Percentiles rank a stretch among this genome's conserved stretches.
phyloP scores from a whole-genome alignment of 495 filamentous ascomycete species.

The Penicillium daleae region DNA sequence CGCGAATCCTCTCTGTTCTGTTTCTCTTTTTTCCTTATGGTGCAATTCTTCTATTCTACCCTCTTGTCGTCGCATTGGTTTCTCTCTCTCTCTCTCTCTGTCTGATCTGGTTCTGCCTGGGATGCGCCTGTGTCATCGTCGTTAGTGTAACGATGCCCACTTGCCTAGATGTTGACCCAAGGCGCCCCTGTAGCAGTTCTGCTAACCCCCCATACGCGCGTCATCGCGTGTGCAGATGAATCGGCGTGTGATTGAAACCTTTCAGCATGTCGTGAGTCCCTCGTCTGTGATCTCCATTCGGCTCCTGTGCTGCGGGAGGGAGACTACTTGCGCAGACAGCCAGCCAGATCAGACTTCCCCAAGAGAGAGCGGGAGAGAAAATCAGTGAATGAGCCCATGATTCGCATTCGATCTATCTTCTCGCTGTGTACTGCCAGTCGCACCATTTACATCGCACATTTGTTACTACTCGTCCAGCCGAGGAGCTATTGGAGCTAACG shows the following conservation, averaged over 20 bases:
- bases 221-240: slow-evolving; percentile 49
- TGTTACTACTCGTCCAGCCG: not conserved
- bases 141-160: slow-evolving; percentile 47
- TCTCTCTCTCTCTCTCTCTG: slow-evolving; percentile 34
- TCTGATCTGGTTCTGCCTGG: slow-evolving; percentile 43
- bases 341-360: slow-evolving; percentile 1
- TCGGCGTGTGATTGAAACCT: slow-evolving; percentile 46
- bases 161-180: slow-evolving; percentile 43
- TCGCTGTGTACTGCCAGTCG: slow-evolving; percentile 7
- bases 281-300: slow-evolving; percentile 39
- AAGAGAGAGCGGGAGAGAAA: not conserved
- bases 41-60: slow-evolving; percentile 24
- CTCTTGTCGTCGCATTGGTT: slow-evolving; percentile 30
- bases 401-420: slow-evolving; percentile 19
- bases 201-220: slow-evolving; percentile 45
- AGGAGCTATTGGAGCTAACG: not conserved
- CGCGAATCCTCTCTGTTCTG: not conserved
- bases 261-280: slow-evolving; percentile 59
- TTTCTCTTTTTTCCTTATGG: slow-evolving; percentile 20
- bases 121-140: slow-evolving; percentile 52
- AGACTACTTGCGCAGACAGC: slow-evolving; percentile 21
- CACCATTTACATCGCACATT: not conserved
- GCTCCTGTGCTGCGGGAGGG: slow-evolving; percentile 27
- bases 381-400: slow-evolving; percentile 5
- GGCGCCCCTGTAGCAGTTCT: slow-evolving; percentile 45